Evolutionary conservation across 2,329 filamentous ascomycete genomes (phyloP).

Genomic region (Exutisphaerella laricina): DNA sequence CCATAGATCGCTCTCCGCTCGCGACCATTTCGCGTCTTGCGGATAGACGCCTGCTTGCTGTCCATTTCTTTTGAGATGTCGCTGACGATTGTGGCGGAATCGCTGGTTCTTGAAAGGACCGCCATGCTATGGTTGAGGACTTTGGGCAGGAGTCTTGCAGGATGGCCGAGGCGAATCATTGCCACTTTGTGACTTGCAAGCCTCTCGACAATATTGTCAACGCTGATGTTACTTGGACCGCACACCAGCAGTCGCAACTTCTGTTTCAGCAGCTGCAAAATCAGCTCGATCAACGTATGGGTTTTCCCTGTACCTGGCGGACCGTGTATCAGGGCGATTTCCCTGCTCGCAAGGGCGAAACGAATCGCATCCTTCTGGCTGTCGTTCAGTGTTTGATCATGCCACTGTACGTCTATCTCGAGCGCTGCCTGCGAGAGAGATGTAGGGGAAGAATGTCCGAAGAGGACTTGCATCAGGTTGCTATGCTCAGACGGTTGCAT

Average conservation of each 20-base stretch:
- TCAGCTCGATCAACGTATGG: slow-evolving; percentile 90
- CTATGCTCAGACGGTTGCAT: slow-evolving; percentile 52
- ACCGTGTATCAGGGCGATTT: slow-evolving; percentile 87
- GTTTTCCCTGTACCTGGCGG: slow-evolving; percentile 97
- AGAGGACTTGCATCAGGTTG: slow-evolving; percentile 55
- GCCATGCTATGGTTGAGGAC: slow-evolving; percentile 88
- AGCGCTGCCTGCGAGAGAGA: slow-evolving; percentile 43
- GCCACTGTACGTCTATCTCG: slow-evolving; percentile 44
- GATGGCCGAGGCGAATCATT: slow-evolving; percentile 86
- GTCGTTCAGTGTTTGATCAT: slow-evolving; percentile 53
- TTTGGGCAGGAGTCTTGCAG: slow-evolving; percentile 79
- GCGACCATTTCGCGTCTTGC: slow-evolving; percentile 74
- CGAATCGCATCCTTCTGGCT: slow-evolving; percentile 60
- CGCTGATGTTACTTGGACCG: slow-evolving; percentile 91
- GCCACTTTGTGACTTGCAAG: slow-evolving; percentile 77
- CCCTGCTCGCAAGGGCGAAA: slow-evolving; percentile 77
- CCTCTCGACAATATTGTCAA: slow-evolving; percentile 96
- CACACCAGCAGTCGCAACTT: slow-evolving; percentile 80
- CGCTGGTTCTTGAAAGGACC: slow-evolving; percentile 81
- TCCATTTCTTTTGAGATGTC: slow-evolving; percentile 94
- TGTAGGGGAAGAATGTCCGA: slow-evolving; percentile 53
- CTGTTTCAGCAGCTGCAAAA: slow-evolving; percentile 76
- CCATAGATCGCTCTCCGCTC: slow-evolving; percentile 77
- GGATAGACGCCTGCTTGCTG: slow-evolving; percentile 77
- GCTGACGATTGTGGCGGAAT: slow-evolving; percentile 80